A percentile compares a stretch with the other conserved stretches of the same genome.
Conservation (phyloP, 768 basidiomycete genomes). For the Cantharellus cinnabarinus region DNA sequence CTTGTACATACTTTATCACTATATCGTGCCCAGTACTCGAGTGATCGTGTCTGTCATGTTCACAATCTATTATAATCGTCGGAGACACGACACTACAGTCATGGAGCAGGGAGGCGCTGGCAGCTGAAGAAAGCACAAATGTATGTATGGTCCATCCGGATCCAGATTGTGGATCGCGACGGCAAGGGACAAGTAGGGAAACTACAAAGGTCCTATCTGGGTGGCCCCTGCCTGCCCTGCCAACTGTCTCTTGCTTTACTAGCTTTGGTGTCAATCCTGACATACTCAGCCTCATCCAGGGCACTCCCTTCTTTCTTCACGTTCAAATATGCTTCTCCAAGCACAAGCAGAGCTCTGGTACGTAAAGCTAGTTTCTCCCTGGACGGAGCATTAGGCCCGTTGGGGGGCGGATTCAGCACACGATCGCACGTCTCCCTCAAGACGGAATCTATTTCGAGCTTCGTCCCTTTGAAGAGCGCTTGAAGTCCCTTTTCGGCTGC, state of each 20-base stretch:
- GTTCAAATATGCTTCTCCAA: slow-evolving; percentile 57
- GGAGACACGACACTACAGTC: too few relatives aligned
- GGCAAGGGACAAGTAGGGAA: too few relatives aligned
- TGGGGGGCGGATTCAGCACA: slow-evolving; percentile 23
- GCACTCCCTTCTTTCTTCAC: slow-evolving; percentile 41
- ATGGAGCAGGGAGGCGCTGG: too few relatives aligned
- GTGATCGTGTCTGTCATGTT: too few relatives aligned
- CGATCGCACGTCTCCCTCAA: slow-evolving; percentile 76
- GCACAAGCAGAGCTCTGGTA: slow-evolving; percentile 63
- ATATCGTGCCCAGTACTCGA: too few relatives aligned
- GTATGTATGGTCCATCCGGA: too few relatives aligned
- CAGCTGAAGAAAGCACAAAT: too few relatives aligned
- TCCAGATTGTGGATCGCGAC: too few relatives aligned
- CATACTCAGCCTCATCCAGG: slow-evolving; percentile 48
- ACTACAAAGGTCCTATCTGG: too few relatives aligned
- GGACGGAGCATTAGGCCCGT: slow-evolving; percentile 7
- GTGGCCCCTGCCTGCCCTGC: too few relatives aligned
- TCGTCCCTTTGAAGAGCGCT: slow-evolving; percentile 40
- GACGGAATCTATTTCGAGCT: slow-evolving; percentile 79
- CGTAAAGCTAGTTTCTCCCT: slow-evolving; percentile 42
- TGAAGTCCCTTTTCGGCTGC: slow-evolving; percentile 56
- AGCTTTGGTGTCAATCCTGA: slow-evolving; percentile 44
- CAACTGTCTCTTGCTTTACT: slow-evolving; percentile 10
- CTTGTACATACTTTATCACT: too few relatives aligned
- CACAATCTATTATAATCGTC: too few relatives aligned